Base-by-base conservation (phyloP, 495 filamentous ascomycete genomes). In the Geopyxis carbonaria region DNA sequence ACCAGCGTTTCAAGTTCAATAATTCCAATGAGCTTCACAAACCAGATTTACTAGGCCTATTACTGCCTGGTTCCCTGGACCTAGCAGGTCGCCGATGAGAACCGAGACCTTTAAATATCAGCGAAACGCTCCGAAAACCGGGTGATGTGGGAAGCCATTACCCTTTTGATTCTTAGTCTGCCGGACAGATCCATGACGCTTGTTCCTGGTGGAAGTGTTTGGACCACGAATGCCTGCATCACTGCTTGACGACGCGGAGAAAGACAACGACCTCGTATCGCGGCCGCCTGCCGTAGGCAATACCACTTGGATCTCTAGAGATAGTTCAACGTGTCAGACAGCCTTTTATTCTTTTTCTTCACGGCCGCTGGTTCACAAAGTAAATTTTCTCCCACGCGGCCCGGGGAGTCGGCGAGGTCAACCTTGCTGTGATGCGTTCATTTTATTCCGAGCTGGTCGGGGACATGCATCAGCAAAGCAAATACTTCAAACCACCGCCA, bases 51-150 rank as follows among this genome's bases (percentile, higher is more conserved):
- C 15, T 21, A 11, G n/a, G 11, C 34, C 15, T 21, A 4, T 37
- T 22, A 11, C 25, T 18, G 34, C 16, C 13, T 22, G 34, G 15
- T 18, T 18, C 2, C 10, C 11, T 11, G 15, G 16, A 15, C 3
- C 13, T 19, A 34, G 31, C 20, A 16, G 23, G 36, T 39, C 36
- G 36, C 9, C 36, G 36, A 28, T 30, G 36, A 19, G 36, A 39
- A 22, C 16, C 34, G 22, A 10, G 7, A 37, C 11, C 27, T 30
- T n/a, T 2, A 11, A 37, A 37, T 22, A 37, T 37, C 34, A 37
- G 34, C 16, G 10, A 37, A 9, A 23, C n/a, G n/a, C n/a, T 2
- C 15, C 16, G 2, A 11, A 22, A 2, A 37, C 8, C 10, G 19
- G 13, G n/a, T n/a, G 11, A 37, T 18, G 34, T 5, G 19, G 34